These are phyloP conservation scores for Gentiana macrophylla DNA, from an alignment of 257 asterid genomes.

Conservation along the genomic window DNA sequence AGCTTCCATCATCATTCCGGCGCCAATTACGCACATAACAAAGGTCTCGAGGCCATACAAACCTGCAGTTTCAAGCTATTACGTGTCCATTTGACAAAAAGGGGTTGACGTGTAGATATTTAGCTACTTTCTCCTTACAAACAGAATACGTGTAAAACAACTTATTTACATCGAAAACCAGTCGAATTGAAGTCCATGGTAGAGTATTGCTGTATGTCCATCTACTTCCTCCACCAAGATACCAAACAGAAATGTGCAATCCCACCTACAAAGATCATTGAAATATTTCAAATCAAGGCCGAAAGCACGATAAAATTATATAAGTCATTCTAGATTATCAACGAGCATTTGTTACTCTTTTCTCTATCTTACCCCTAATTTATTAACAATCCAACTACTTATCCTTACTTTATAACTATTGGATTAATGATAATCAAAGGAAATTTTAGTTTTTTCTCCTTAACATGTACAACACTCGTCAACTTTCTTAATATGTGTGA, in stretches of 20 bases:
- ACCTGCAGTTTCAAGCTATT: conserved; percentile 23
- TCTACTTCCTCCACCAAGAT: conserved; percentile 99
- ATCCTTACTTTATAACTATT: too few species aligned
- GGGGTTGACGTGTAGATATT: background rate
- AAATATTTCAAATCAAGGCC: background rate
- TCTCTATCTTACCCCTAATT: too few species aligned
- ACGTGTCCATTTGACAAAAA: background rate
- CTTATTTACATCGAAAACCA: conserved; percentile 73
- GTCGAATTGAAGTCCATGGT: conserved; percentile 91
- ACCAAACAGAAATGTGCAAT: conserved; percentile 84
- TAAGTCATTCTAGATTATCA: too few species aligned
- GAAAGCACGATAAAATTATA: background rate
- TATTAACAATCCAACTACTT: too few species aligned
- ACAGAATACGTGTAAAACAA: conserved; percentile 7
- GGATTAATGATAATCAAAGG: too few species aligned
- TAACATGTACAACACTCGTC: too few species aligned
- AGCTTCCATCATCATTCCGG: conserved; percentile 94
- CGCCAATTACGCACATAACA: conserved; percentile 99
- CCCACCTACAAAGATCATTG: conserved; percentile 58
- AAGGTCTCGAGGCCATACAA: conserved; percentile 96
- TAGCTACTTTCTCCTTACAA: background rate
- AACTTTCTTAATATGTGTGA: too few species aligned
- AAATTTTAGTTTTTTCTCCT: too few species aligned
- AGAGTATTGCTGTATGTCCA: conserved; percentile 95
- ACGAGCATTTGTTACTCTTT: too few species aligned